These are phyloP conservation scores for Fusarium verticillioides DNA, from an alignment of 2,329 filamentous ascomycete genomes.

Conservation along the genomic window DNA sequence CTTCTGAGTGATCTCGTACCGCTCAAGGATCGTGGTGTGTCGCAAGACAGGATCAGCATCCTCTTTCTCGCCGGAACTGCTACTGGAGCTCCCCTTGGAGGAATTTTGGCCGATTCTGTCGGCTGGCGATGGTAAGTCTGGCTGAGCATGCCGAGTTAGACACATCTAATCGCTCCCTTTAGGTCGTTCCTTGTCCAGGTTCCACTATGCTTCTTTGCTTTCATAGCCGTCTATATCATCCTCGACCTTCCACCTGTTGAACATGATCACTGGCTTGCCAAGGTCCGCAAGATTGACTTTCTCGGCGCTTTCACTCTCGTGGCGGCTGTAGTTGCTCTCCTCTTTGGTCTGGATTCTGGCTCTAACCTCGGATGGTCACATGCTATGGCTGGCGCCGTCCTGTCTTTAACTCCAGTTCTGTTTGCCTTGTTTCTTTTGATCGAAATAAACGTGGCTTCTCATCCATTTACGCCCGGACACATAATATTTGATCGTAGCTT, in stretches of 20 bases:
- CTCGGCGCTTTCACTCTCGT: constrained; percentile 75
- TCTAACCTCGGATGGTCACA: constrained; percentile 77
- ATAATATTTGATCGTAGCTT: constrained; percentile 76
- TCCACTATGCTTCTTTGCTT: constrained; percentile 74
- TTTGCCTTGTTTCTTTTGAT: constrained; percentile 75
- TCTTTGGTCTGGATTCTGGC: constrained; percentile 77
- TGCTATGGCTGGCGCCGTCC: constrained; percentile 65
- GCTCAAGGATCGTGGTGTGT: constrained; percentile 75
- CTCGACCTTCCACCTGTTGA: constrained; percentile 71
- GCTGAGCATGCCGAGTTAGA: neutral
- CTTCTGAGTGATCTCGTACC: constrained; percentile 75
- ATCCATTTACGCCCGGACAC: constrained; percentile 80
- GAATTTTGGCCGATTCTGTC: constrained; percentile 76
- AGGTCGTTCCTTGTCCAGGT: constrained; percentile 79
- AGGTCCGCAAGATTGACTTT: constrained; percentile 77
- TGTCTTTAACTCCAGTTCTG: constrained; percentile 66
- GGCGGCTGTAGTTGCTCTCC: constrained; percentile 71
- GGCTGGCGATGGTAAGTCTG: constrained; percentile 76
- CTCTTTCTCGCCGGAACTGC: constrained; percentile 76
- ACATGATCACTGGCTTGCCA: constrained; percentile 72
- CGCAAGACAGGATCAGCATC: constrained; percentile 79
- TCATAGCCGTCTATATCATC: constrained; percentile 69
- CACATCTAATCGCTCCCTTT: neutral
- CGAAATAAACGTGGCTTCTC: constrained; percentile 72
- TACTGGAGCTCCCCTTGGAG: constrained; percentile 76